Base-by-base conservation (phyloP, 805 yeast genomes). In the Candida montana region DNA sequence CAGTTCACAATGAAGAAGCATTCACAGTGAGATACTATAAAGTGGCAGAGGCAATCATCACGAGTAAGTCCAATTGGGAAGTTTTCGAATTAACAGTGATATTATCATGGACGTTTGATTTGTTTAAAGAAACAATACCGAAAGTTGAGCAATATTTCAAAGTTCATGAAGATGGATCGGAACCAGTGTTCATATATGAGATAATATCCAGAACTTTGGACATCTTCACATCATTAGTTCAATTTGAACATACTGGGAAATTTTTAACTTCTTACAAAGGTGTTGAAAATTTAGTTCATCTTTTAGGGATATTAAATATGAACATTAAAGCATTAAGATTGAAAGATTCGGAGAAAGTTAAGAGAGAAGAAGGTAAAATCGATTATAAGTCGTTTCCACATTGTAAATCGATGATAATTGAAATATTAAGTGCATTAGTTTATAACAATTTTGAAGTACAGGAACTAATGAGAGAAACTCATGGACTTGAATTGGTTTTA, bases 401-500 rank as follows among this genome's bases (percentile, higher is more conserved):
- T 32, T 71, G 79, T 11, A 86, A 87, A 53, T 72, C 82, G 1
- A 63, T 83, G 18, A 62, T 83, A 10, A 73, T 89, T 21, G 90
- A 84, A 51, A 69, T 82, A 0, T 59, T 90, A 10, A 72, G 89
- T 0, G 70, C 73, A 36, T 57, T 89, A 35, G 69, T 75, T 0
- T 72, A 72, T 48, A 65, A 72, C 1, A 72, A 79, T 35, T 64
- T 60, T 34, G 66, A 65, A 5, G 73, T 77, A 5, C 96, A 91
- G 57, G 91, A 90, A 42, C 57, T 63, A 33, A 66, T 85, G 28
- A 66, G 97, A 35, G 73, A 72, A 23, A 50, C 68, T 1, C 85
- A 83, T 35, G 95, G 88, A 0, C 59, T 91, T 12, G 86, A 79
- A 40, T 61, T 86, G 16, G 70, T 90, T 0, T 65, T 91, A 19